These are phyloP conservation scores for Geotrichum aggregatum DNA, from an alignment of 1,139 yeast species.

Conservation along the genomic window DNA sequence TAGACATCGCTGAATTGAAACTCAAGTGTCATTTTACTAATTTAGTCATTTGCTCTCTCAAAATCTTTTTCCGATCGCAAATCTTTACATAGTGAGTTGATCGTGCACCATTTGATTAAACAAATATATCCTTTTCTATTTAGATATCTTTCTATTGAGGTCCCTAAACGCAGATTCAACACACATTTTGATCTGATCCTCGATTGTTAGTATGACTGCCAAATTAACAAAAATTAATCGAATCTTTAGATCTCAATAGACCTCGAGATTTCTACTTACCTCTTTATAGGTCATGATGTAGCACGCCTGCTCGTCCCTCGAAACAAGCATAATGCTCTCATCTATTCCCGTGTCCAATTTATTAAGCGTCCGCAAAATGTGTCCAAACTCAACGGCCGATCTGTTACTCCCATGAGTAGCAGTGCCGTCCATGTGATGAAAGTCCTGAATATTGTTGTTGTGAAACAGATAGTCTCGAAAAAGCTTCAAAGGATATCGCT, in stretches of 20 bases:
- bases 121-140: background rate
- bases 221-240: background rate
- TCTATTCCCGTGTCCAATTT: conserved; percentile 91
- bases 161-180: conserved; percentile 70
- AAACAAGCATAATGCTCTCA: conserved; percentile 72
- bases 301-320: conserved; percentile 79
- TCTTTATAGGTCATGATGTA: conserved; percentile 75
- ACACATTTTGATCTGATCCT: conserved; percentile 52
- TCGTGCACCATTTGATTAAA: too few relatives aligned
- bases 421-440: background rate
- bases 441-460: conserved; percentile 69
- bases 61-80: too few relatives aligned
- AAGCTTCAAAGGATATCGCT: conserved; percentile 65
- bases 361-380: conserved; percentile 72
- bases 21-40: too few relatives aligned
- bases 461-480: conserved; percentile 85
- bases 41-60: too few relatives aligned
- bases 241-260: background rate
- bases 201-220: background rate
- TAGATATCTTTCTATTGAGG: conserved; percentile 33
- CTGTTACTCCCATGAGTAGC: conserved; percentile 30
- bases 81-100: too few relatives aligned
- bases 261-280: conserved; percentile 2
- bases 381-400: conserved; percentile 76
- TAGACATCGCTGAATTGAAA: too few relatives aligned